These are phyloP conservation scores for Cladosporium velox DNA, from an alignment of 2,329 filamentous ascomycete species.

Conservation along the genomic window DNA sequence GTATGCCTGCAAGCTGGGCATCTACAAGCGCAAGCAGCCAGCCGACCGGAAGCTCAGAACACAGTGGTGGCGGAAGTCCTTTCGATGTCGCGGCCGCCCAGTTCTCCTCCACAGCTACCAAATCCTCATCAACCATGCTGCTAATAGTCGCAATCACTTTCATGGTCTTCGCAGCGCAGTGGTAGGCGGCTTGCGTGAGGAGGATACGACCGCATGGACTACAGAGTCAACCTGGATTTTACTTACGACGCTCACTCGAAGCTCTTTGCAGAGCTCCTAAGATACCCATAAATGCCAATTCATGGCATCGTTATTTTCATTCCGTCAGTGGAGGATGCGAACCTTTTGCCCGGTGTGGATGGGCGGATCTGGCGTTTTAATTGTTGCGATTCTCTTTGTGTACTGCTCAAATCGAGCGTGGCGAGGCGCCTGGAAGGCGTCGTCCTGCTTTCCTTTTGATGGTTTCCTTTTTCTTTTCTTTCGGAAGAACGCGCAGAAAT, in stretches of 20 bases:
- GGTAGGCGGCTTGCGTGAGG: background rate
- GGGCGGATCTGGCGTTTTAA: constrained; percentile 1
- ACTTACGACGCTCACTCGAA: constrained; percentile 9
- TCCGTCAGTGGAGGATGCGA: background rate
- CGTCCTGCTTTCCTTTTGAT: background rate
- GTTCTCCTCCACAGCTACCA: constrained; percentile 17
- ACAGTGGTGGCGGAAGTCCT: constrained; percentile 48
- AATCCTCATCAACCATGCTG: constrained; percentile 18
- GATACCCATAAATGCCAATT: constrained; percentile 18
- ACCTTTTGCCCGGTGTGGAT: background rate
- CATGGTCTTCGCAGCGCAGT: background rate
- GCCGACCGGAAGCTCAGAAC: constrained; percentile 37
- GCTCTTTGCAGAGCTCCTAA: constrained; percentile 10
- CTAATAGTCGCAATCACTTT: constrained; percentile 17
- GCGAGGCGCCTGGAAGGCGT: background rate
- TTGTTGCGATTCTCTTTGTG: background rate
- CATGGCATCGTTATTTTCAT: constrained; percentile 11
- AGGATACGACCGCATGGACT: background rate
- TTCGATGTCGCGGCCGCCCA: constrained; percentile 40
- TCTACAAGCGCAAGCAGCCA: constrained; percentile 26
- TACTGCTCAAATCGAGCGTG: background rate
- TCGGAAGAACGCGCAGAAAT: background rate
- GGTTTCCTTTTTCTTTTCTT: background rate
- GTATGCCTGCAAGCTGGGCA: constrained; percentile 24
- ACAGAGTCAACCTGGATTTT: constrained; percentile 2